Evolutionary conservation across 2,329 filamentous ascomycete genomes (phyloP).

Genomic region (Myrmaecium sp.): DNA sequence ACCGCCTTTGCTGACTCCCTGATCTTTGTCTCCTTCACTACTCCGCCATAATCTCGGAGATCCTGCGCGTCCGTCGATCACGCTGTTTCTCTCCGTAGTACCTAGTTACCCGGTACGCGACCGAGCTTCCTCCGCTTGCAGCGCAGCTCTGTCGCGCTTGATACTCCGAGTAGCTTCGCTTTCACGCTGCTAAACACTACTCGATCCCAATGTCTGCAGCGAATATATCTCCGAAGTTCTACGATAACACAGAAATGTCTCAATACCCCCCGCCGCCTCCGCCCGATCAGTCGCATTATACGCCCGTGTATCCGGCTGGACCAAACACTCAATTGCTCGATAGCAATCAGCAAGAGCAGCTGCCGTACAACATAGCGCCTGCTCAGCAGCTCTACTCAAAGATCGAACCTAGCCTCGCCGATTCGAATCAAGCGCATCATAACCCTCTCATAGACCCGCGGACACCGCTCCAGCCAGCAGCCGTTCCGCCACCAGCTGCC

Average conservation of each 20-base stretch:
- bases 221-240: too few species aligned
- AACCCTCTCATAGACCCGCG: slow-evolving; percentile 4
- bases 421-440: slow-evolving; percentile 4
- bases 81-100: too few species aligned
- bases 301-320: slow-evolving; percentile 15
- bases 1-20: too few species aligned
- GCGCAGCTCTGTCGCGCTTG: too few species aligned
- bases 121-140: too few species aligned
- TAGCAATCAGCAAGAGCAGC: slow-evolving; percentile 3
- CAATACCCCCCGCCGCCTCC: slow-evolving; percentile 11
- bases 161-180: too few species aligned
- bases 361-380: neutral
- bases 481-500: slow-evolving; percentile 2
- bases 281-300: slow-evolving; percentile 15
- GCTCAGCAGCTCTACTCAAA: slow-evolving; percentile 9
- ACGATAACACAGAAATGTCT: slow-evolving; percentile 7
- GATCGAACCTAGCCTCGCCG: slow-evolving; percentile 5
- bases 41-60: too few species aligned
- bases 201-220: too few species aligned
- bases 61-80: too few species aligned
- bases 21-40: too few species aligned
- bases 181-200: too few species aligned
- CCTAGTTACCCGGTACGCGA: too few species aligned
- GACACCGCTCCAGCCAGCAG: slow-evolving; percentile 2
- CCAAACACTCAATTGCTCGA: slow-evolving; percentile 9